Base-by-base conservation (phyloP, 2,329 filamentous ascomycete species). In the Trichoderma sp. region DNA sequence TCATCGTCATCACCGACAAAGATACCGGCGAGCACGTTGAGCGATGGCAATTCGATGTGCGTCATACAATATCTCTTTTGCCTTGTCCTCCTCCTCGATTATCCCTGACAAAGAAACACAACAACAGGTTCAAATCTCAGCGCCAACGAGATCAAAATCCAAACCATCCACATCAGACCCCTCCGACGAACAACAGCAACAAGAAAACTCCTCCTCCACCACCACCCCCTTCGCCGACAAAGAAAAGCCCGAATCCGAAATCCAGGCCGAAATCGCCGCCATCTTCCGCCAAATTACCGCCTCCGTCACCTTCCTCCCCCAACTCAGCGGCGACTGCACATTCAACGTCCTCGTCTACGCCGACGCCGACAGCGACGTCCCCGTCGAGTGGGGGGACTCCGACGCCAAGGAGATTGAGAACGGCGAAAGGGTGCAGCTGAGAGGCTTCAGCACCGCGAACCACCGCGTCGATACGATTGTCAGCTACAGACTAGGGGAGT, bases 311-410 rank as follows among this genome's bases (percentile, higher is more conserved):
- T 99, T 99, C 79, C 84, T 99, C 14, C 96, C 96, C 0, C 94
- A 98, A 82, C 87, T 99, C 6, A 77, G 70, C 71, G 94, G 94
- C 51, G 92, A 97, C 79, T 99, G 95, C 84, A 98, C 96, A 13
- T 99, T 99, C 85, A 99, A 99, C 77, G 95, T 99, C 59, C 87
- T 99, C 51, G 96, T 99, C 4, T 99, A 99, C 78, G 96, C 96
- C 64, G 95, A 99, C 78, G 94, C 94, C 21, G 94, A 98, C 80
- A 96, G 92, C 69, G 95, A 98, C 59, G 96, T 99, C 16, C 96
- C 96, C 4, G 90, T 99, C 69, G 96, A 99, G 80, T 99, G 96
- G 96, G 96, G 96, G 58, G 96, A 99, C 82, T 97, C 93, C 74
- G 96, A 98, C 80, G 94, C 95, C 66, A 97, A 97, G 83, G 96